Conservation (phyloP, 2,329 filamentous ascomycete genomes). For the Grosmannia clavigera region DNA sequence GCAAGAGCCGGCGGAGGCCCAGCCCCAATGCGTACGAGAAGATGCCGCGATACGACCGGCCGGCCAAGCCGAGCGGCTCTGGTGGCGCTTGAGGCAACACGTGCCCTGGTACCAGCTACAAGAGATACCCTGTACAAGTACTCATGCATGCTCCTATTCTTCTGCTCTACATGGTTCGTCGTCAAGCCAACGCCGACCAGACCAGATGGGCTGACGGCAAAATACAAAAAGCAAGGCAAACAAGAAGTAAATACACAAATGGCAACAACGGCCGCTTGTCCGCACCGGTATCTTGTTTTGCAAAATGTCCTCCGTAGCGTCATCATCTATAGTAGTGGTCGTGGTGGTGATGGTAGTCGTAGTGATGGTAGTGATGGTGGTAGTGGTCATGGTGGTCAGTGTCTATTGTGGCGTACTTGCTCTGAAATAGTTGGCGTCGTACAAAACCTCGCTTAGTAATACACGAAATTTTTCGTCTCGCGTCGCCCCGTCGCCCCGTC, state of each 20-base stretch:
- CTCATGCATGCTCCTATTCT: neutral
- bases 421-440: no score
- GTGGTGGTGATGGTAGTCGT: no score
- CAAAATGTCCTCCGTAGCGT: neutral
- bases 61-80: conserved; percentile 13
- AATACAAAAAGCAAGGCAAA: neutral
- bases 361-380: no score
- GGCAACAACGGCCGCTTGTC: neutral
- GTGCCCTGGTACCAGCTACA: no score
- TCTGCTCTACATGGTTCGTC: neutral
- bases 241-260: neutral
- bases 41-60: conserved; percentile 39
- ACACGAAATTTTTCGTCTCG: neutral
- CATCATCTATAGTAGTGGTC: no score
- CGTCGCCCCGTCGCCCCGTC: neutral
- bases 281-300: neutral
- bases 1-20: conserved; percentile 27
- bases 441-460: neutral
- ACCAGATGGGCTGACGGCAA: neutral
- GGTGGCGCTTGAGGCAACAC: neutral
- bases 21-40: conserved; percentile 78
- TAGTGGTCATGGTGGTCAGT: no score
- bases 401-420: no score
- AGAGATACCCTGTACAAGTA: neutral
- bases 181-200: neutral